A percentile compares a stretch with the other conserved stretches of the same genome.
phyloP scores from a whole-genome alignment of 257 asterid species.

The Ophiorrhiza pumila region DNA sequence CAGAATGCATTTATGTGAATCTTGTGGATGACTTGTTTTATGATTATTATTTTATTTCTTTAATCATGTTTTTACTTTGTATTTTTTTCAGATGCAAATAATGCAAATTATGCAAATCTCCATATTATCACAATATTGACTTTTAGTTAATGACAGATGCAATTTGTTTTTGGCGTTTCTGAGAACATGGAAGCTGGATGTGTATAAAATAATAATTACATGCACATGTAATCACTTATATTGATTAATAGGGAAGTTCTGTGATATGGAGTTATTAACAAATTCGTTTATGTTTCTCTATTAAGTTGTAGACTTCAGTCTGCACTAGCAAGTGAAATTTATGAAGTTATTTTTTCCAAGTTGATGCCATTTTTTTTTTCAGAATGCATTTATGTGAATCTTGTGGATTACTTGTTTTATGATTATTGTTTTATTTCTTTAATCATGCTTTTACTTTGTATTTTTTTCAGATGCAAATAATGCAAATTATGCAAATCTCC shows the following conservation, averaged over 20 bases:
- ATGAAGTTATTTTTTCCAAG: too few species aligned
- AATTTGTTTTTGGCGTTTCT: background rate
- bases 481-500: background rate
- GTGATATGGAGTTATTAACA: too few species aligned
- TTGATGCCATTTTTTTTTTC: slow-evolving; percentile 5
- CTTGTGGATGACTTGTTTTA: background rate
- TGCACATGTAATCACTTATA: slow-evolving; percentile 5
- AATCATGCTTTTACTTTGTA: background rate
- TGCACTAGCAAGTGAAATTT: too few species aligned
- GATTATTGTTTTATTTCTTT: too few species aligned
- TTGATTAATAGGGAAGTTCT: too few species aligned
- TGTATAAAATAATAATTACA: too few species aligned
- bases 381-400: background rate
- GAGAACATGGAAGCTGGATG: background rate
- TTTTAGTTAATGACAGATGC: background rate
- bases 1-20: background rate
- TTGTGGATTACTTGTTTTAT: background rate
- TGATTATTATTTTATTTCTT: too few species aligned
- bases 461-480: background rate
- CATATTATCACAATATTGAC: background rate
- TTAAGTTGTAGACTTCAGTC: too few species aligned
- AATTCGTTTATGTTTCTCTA: too few species aligned
- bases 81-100: background rate
- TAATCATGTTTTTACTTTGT: background rate
- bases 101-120: background rate